phyloP scores from a whole-genome alignment of 2,329 filamentous ascomycete genomes.

The Verticillium dahliae region DNA sequence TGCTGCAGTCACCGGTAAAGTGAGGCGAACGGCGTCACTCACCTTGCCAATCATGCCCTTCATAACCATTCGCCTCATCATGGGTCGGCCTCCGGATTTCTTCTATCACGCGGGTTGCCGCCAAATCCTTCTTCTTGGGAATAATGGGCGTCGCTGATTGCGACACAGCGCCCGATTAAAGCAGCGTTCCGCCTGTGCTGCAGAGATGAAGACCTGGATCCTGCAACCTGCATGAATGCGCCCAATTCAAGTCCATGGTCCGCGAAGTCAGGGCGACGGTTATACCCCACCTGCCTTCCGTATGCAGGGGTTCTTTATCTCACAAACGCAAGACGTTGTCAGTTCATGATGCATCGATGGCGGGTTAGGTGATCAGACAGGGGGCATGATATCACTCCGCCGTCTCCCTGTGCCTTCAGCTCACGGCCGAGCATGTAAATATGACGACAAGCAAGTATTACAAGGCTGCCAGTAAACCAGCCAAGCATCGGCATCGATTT shows the following conservation, averaged over 20 bases:
- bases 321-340: background rate
- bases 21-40: conserved; percentile 11
- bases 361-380: too few relatives aligned
- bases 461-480: background rate
- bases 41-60: conserved; percentile 9
- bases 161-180: background rate
- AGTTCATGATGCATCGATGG: background rate
- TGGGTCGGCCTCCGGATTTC: conserved; percentile 3
- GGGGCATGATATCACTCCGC: background rate
- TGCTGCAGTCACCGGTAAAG: conserved; percentile 11
- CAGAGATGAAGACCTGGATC: background rate
- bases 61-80: conserved; percentile 1
- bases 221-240: background rate
- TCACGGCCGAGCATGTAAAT: background rate
- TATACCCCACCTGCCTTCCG: background rate
- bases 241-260: background rate
- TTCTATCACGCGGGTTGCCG: background rate
- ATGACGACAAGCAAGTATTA: too few relatives aligned
- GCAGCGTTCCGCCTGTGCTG: background rate
- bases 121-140: background rate
- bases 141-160: background rate
- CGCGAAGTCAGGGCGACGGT: background rate
- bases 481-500: background rate
- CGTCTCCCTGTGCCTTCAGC: background rate
- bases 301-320: background rate